phyloP scores from a whole-genome alignment of 495 filamentous ascomycete genomes.

The Xylaria grammica region DNA sequence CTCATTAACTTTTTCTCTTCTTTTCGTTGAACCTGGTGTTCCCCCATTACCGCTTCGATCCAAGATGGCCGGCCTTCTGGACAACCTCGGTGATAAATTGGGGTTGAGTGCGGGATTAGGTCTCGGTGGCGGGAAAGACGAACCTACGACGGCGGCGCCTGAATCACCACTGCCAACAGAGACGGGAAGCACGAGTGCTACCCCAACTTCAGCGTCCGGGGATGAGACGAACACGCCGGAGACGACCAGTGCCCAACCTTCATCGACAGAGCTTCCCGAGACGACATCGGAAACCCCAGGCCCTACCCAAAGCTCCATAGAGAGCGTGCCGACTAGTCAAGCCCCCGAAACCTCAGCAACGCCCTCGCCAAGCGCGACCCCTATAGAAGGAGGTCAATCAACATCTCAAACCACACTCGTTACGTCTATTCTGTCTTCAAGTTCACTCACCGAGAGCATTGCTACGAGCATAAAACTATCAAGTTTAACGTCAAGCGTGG shows the following conservation, averaged over 20 bases:
- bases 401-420: constrained; percentile 33
- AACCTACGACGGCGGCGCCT: constrained; percentile 8
- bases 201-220: constrained; percentile 6
- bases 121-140: constrained; percentile 23
- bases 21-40: constrained; percentile 41
- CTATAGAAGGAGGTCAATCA: constrained; percentile 2
- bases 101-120: constrained; percentile 22
- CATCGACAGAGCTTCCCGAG: constrained; percentile 22
- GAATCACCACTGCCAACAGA: neutral
- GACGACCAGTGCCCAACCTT: neutral
- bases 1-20: constrained; percentile 26
- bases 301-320: constrained; percentile 25
- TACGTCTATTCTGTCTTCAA: constrained; percentile 29
- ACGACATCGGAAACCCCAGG: constrained; percentile 26
- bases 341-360: constrained; percentile 21
- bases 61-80: constrained; percentile 38
- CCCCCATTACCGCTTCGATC: constrained; percentile 26
- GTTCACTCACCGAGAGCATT: constrained; percentile 28
- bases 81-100: constrained; percentile 29
- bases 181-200: constrained; percentile 1
- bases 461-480: constrained; percentile 33
- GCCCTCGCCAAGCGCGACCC: constrained; percentile 25
- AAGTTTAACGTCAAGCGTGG: constrained; percentile 23
- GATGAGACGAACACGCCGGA: neutral
- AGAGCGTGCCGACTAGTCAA: constrained; percentile 19